Evolutionary conservation across 441 rosid species (phyloP).

Genomic region (Sinapis alba): DNA sequence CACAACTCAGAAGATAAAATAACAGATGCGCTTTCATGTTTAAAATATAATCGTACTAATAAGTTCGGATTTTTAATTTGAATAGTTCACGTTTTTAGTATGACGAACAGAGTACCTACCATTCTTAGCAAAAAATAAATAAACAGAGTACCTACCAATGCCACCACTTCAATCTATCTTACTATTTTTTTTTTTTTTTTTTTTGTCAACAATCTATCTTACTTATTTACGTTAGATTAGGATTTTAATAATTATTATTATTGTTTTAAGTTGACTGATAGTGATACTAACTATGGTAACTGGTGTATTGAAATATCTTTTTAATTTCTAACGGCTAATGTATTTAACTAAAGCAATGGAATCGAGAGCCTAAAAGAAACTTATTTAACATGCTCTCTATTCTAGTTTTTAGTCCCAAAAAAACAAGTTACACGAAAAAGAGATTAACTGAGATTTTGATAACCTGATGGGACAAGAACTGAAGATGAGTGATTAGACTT

Average conservation of each 20-base stretch:
- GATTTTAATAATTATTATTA: background rate
- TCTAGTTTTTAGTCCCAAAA: background rate
- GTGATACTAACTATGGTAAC: background rate
- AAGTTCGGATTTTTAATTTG: background rate
- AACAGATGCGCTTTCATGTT: background rate
- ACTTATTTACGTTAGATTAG: background rate
- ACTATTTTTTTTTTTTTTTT: too few relatives aligned
- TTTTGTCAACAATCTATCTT: too few relatives aligned
- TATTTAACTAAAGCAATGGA: background rate
- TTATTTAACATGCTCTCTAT: background rate
- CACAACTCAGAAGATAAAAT: background rate
- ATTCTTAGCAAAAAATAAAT: too few relatives aligned
- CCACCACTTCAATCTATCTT: background rate
- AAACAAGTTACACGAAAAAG: background rate
- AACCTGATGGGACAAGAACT: background rate
- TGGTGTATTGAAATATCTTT: background rate
- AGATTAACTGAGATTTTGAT: background rate
- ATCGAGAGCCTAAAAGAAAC: background rate
- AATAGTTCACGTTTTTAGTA: slow-evolving; percentile 30
- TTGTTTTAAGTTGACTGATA: background rate
- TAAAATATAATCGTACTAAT: background rate
- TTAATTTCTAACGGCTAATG: background rate
- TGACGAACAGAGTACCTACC: slow-evolving; percentile 28
- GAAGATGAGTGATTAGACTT: background rate
- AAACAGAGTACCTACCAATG: background rate